Conservation (phyloP, 2,329 filamentous ascomycete species). For the Dactylonectria estremocensis region DNA sequence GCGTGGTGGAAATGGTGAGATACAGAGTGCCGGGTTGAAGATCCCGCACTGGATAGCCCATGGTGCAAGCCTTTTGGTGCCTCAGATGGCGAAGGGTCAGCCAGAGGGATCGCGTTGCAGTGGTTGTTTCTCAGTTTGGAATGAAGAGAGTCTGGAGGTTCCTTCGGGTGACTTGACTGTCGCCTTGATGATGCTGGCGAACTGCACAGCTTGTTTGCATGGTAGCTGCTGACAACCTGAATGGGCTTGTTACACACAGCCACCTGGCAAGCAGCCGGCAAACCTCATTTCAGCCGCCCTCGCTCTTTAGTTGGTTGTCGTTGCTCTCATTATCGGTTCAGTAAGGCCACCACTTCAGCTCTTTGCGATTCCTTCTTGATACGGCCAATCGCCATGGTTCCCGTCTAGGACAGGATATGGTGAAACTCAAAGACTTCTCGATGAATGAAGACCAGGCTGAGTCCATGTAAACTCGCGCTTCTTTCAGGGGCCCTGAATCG, state of each 20-base stretch:
- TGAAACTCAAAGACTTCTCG: neutral
- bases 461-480: neutral
- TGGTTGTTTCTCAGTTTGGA: neutral
- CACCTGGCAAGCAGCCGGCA: neutral
- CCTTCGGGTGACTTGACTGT: no score
- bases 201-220: neutral
- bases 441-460: neutral
- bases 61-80: conserved; percentile 12
- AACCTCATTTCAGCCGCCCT: neutral
- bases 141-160: neutral
- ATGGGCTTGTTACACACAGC: neutral
- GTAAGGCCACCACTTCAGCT: neutral
- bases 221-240: neutral
- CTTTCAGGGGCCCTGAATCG: neutral
- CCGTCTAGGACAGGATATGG: neutral
- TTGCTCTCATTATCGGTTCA: neutral
- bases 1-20: conserved; percentile 44
- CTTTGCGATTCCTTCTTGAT: neutral
- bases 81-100: neutral
- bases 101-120: neutral
- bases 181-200: no score
- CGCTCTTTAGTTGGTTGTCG: neutral
- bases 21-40: conserved; percentile 46
- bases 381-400: no score
- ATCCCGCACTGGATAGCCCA: conserved; percentile 38